These are phyloP conservation scores for Melampsora larici-populina DNA, from an alignment of 1,284 basidiomycete genomes.

Conservation along the genomic window DNA sequence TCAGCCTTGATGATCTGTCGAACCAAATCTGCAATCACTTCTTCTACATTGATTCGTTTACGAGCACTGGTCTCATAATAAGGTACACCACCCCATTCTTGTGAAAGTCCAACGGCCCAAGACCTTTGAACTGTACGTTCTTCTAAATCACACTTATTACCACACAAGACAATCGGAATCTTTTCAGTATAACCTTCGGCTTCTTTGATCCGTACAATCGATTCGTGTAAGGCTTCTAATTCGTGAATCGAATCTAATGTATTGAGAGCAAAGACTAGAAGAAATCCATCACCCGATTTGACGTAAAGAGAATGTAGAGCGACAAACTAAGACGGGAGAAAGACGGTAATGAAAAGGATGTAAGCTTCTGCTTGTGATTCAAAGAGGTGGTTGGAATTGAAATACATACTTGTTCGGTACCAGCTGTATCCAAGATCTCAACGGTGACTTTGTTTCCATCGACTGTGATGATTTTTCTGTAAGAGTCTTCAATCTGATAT, in stretches of 20 bases:
- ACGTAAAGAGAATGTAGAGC: slow-evolving; percentile 52
- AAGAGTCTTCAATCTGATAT: slow-evolving; percentile 54
- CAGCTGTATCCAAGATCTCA: slow-evolving; percentile 83
- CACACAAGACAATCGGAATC: slow-evolving; percentile 75
- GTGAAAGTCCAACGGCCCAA: slow-evolving; percentile 65
- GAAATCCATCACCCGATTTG: slow-evolving; percentile 65
- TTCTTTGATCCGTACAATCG: slow-evolving; percentile 70
- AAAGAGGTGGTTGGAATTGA: neutral
- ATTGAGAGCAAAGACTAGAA: slow-evolving; percentile 77
- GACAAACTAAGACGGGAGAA: slow-evolving; percentile 47
- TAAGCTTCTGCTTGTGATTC: neutral
- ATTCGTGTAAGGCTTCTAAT: slow-evolving; percentile 71
- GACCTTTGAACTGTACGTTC: slow-evolving; percentile 73
- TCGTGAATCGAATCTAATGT: slow-evolving; percentile 73
- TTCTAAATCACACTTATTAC: slow-evolving; percentile 79
- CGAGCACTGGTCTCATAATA: slow-evolving; percentile 83
- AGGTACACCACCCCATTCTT: slow-evolving; percentile 66
- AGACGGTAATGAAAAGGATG: neutral
- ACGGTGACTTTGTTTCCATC: slow-evolving; percentile 60
- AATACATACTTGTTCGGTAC: slow-evolving; percentile 66
- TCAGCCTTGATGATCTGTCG: slow-evolving; percentile 62
- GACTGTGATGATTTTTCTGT: slow-evolving; percentile 54
- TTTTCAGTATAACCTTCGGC: slow-evolving; percentile 50
- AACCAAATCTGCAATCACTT: slow-evolving; percentile 73
- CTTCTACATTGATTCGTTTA: slow-evolving; percentile 71